These are phyloP conservation scores for Casuarina cunninghamiana DNA, from an alignment of 306 rosid species.

Conservation along the genomic window DNA sequence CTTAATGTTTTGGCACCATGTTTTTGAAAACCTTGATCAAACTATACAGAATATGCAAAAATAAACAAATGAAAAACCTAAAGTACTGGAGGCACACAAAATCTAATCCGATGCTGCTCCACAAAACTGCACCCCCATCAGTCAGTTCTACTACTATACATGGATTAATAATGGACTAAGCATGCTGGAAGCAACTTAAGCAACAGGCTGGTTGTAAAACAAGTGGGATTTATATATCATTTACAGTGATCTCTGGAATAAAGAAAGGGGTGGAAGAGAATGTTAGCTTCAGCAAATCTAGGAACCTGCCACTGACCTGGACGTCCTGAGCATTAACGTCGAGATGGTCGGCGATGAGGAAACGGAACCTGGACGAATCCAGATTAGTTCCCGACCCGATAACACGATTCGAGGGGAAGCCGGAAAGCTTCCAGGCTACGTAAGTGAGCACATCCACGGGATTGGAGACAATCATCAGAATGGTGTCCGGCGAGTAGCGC, in stretches of 20 bases:
- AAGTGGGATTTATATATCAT: too few relatives aligned
- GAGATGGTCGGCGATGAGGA: slow-evolving; percentile 91
- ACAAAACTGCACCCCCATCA: not conserved
- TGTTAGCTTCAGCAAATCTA: too few relatives aligned
- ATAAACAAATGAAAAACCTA: not conserved
- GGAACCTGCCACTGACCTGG: slow-evolving; percentile 44
- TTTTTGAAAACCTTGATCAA: too few relatives aligned
- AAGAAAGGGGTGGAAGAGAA: not conserved
- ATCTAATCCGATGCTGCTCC: not conserved
- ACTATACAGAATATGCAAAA: not conserved
- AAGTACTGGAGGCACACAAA: not conserved
- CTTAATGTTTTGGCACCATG: too few relatives aligned
- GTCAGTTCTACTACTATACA: too few relatives aligned
- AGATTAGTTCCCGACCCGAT: slow-evolving; percentile 94
- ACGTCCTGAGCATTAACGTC: slow-evolving; percentile 94
- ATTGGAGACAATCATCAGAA: slow-evolving; percentile 71
- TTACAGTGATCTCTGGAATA: too few relatives aligned
- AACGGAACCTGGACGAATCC: slow-evolving; percentile 86
- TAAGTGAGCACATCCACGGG: slow-evolving; percentile 84
- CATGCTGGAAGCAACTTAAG: too few relatives aligned
- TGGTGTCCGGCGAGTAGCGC: slow-evolving; percentile 49
- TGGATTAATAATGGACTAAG: too few relatives aligned
- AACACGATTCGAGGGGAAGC: slow-evolving; percentile 83
- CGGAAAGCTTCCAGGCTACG: slow-evolving; percentile 88
- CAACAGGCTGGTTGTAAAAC: too few relatives aligned